Evolutionary conservation across 352 stramenopile genomes (phyloP).

Genomic region (Globisporangium cederbergense): DNA sequence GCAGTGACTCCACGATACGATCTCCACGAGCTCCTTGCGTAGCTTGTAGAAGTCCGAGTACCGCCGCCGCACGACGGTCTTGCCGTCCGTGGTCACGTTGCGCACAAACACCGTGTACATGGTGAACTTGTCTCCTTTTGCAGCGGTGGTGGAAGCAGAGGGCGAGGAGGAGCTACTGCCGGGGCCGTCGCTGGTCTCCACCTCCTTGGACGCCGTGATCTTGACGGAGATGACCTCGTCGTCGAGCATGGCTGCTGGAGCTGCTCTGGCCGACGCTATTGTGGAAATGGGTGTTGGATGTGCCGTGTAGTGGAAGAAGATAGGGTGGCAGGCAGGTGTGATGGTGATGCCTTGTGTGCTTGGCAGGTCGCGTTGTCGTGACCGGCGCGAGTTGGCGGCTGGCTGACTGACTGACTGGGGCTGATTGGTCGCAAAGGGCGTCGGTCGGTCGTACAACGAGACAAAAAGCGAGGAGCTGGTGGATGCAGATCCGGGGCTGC

Average conservation of each 20-base stretch:
- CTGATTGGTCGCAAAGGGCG: neutral
- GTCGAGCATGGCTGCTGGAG: constrained; percentile 41
- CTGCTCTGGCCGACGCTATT: constrained; percentile 1
- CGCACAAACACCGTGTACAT: constrained; percentile 85
- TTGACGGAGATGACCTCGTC: constrained; percentile 64
- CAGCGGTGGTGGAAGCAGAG: constrained; percentile 4
- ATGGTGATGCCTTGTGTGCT: neutral
- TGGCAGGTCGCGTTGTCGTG: constrained; percentile 8
- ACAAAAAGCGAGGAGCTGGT: neutral
- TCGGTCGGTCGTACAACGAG: neutral
- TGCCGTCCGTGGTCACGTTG: constrained; percentile 65
- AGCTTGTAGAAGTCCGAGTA: constrained; percentile 88
- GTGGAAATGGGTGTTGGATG: neutral
- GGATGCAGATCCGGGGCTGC: neutral
- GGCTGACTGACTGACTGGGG: neutral
- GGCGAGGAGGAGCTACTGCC: neutral
- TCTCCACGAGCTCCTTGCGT: constrained; percentile 77
- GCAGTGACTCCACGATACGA: constrained; percentile 80
- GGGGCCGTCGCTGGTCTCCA: constrained; percentile 22
- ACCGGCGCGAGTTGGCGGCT: neutral
- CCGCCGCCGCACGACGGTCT: constrained; percentile 72
- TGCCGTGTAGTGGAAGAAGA: neutral
- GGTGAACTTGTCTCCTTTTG: constrained; percentile 66
- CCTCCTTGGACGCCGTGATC: constrained; percentile 59
- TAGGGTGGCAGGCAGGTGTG: neutral